Evolutionary conservation across 2,329 filamentous ascomycete species (phyloP).

Genomic region (Monilinia polystroma): DNA sequence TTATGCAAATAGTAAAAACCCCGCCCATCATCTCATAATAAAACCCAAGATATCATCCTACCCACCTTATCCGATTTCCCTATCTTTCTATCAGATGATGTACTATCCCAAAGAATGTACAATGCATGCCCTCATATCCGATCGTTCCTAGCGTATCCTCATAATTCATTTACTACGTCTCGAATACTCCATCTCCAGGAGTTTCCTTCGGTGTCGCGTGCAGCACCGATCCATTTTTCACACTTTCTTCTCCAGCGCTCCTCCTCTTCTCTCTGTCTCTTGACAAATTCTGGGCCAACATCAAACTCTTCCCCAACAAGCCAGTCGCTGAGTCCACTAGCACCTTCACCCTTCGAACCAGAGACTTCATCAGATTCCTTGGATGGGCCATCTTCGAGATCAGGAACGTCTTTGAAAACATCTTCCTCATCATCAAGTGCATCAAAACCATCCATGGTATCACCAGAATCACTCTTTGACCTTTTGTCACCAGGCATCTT

Average conservation of each 20-base stretch:
- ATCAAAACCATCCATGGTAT: conserved; percentile 63
- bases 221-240: conserved; percentile 73
- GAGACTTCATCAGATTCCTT: conserved; percentile 46
- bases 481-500: conserved; percentile 61
- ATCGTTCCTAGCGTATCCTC: conserved; percentile 15
- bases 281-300: conserved; percentile 90
- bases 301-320: conserved; percentile 96
- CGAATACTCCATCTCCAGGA: conserved; percentile 77
- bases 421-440: conserved; percentile 85
- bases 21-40: conserved; percentile 21
- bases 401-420: conserved; percentile 91
- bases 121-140: conserved; percentile 14
- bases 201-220: conserved; percentile 51
- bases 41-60: conserved; percentile 18
- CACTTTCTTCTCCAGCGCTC: conserved; percentile 87
- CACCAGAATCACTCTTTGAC: conserved; percentile 50
- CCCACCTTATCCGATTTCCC: conserved; percentile 8
- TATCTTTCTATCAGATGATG: conserved; percentile 15
- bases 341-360: conserved; percentile 54
- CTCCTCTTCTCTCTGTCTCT: conserved; percentile 87
- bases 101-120: conserved; percentile 24
- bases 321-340: conserved; percentile 61
- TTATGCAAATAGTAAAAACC: conserved; percentile 21
- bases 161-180: conserved; percentile 49
- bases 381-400: conserved; percentile 66